Conservation (phyloP, 192 early-diverging fungal species). For the Backusella australiensis region DNA sequence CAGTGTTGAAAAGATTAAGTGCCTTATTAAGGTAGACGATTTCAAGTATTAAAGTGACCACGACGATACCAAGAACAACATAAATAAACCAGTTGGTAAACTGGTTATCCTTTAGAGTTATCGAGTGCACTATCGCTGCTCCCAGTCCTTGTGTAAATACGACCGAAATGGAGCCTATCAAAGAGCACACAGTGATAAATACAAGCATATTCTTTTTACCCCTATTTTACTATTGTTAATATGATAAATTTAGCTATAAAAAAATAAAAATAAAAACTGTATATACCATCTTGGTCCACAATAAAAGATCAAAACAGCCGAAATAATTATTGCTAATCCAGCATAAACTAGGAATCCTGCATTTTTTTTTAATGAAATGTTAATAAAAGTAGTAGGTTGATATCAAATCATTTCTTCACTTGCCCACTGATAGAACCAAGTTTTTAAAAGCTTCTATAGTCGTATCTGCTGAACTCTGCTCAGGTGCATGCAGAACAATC, state of each 20-base stretch:
- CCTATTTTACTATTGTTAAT: not conserved
- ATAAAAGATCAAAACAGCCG: constrained; percentile 71
- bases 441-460: constrained; percentile 74
- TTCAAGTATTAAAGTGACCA: constrained; percentile 79
- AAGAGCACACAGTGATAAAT: constrained; percentile 88
- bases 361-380: not conserved
- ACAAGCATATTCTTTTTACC: constrained; percentile 84
- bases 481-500: constrained; percentile 84
- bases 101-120: constrained; percentile 75
- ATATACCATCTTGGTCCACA: constrained; percentile 62
- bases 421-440: constrained; percentile 25
- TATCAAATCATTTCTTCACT: not conserved
- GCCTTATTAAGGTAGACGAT: constrained; percentile 98
- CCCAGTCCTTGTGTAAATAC: constrained; percentile 88
- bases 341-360: constrained; percentile 72
- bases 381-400: too few species aligned
- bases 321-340: constrained; percentile 53
- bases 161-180: constrained; percentile 88
- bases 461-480: constrained; percentile 70
- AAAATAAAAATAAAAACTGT: too few species aligned
- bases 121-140: constrained; percentile 84
- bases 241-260: too few species aligned
- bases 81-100: constrained; percentile 83
- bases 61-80: constrained; percentile 73
- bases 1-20: constrained; percentile 90